A percentile compares a stretch with the other conserved stretches of the same genome.
These are phyloP conservation scores for Mycena crocata DNA, from an alignment of 768 basidiomycete species.

Conservation along the genomic window DNA sequence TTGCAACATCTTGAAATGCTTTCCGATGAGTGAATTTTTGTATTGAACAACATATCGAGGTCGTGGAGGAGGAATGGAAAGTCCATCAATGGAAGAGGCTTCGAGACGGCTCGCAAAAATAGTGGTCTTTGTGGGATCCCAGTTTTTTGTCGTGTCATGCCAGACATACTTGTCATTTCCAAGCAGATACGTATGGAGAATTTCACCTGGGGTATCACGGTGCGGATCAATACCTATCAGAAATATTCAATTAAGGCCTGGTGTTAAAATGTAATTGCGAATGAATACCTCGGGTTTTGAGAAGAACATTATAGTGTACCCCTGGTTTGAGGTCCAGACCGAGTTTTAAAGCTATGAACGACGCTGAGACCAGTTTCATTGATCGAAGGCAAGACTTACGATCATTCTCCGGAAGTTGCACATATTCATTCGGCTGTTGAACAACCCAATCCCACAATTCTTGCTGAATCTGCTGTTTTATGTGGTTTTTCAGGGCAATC, in stretches of 20 bases:
- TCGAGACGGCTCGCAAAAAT: conserved; percentile 42
- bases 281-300: background rate
- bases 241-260: background rate
- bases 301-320: conserved; percentile 2
- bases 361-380: background rate
- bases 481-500: background rate
- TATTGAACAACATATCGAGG: conserved; percentile 48
- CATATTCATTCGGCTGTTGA: background rate
- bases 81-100: conserved; percentile 38
- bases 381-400: background rate
- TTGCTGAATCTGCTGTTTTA: background rate
- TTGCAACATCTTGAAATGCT: conserved; percentile 48
- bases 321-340: background rate
- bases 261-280: background rate
- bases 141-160: conserved; percentile 39
- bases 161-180: conserved; percentile 46
- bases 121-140: conserved; percentile 38
- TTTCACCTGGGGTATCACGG: background rate
- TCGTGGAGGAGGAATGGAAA: conserved; percentile 40
- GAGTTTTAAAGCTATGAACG: background rate
- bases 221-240: background rate
- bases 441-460: conserved; percentile 17
- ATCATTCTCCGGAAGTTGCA: background rate
- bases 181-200: conserved; percentile 38
- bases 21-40: conserved; percentile 47